Evolutionary conservation across 176 grass and related monocot species (phyloP), one percentile per base, ranked within the genome.

Genomic region (Secale cereale): DNA sequence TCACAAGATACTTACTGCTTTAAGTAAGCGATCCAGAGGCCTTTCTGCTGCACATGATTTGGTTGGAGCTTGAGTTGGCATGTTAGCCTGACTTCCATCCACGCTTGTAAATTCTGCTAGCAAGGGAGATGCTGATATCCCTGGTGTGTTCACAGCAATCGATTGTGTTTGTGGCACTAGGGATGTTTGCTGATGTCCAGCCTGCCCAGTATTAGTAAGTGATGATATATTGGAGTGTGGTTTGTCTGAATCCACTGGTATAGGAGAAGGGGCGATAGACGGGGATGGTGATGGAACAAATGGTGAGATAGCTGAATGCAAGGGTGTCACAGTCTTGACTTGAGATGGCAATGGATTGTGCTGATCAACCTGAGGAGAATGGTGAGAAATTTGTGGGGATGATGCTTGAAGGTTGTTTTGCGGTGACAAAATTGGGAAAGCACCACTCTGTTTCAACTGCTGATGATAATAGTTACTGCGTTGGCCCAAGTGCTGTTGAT

Each of bases 301-400:
- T 56, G 96, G 91, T 81, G 96, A 95, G 73, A 76, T 91, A 81
- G 89, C 83, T 83, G 91, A 88, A 79, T 96, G 90, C 85, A 94
- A 88, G 79, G 91, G 97, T 50, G 97, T 94, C 79, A 86, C 93
- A 32, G 83, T 81, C 89, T 99, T 99, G 69, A 94, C 22, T 78
- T 95, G 96, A 88, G 96, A 83, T 75, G 90, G 78, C 84, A 98
- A 82, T 16, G 92, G 45, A 88, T 59, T 90, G 29, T 94, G 95
- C 80, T 95, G 97, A 83, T 99, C 97, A 86, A 99, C 70, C 84
- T 96, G 93, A 70, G 96, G 91, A 86, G 91, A 99, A 87, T 91
- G 86, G 71, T 94, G 86, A 14, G 93, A 96, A 85, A 96, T 94
- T 90, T 99, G 97, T 72, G 93, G 97, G 60, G 97, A 96, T 82